Evolutionary conservation across 2,329 filamentous ascomycete species (phyloP).

Genomic region (Graphilbum fragrans): DNA sequence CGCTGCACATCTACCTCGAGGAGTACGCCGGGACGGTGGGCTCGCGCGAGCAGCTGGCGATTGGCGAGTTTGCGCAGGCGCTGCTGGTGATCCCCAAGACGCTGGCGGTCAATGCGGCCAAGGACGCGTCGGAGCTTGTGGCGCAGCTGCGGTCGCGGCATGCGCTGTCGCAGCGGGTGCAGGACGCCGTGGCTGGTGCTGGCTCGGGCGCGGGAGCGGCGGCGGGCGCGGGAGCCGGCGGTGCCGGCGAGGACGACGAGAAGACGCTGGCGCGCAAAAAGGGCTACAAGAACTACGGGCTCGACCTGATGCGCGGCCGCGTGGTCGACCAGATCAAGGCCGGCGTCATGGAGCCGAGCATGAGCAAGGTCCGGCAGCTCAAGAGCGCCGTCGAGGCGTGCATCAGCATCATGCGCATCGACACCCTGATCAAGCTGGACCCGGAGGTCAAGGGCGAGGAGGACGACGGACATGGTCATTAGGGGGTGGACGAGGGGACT

Average conservation of each 20-base stretch:
- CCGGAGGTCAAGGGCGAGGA: constrained; percentile 60
- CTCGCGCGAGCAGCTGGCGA: constrained; percentile 92
- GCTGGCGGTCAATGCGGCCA: constrained; percentile 90
- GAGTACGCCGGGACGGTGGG: constrained; percentile 97
- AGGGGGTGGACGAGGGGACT: constrained; percentile 15
- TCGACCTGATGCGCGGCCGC: constrained; percentile 80
- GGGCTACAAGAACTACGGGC: constrained; percentile 96
- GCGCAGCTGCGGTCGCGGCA: constrained; percentile 91
- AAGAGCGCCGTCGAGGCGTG: constrained; percentile 98
- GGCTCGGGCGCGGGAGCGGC: neutral
- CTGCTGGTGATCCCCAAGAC: constrained; percentile 94
- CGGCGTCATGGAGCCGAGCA: constrained; percentile 89
- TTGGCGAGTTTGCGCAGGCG: constrained; percentile 92
- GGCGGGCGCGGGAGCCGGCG: neutral
- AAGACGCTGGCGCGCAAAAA: constrained; percentile 87
- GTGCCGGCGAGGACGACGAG: constrained; percentile 50
- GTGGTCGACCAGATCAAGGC: constrained; percentile 90
- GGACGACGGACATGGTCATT: constrained; percentile 83
- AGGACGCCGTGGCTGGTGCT: constrained; percentile 38
- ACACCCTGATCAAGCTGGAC: constrained; percentile 96
- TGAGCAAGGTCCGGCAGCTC: constrained; percentile 96
- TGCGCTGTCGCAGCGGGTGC: constrained; percentile 82
- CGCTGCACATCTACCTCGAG: constrained; percentile 96
- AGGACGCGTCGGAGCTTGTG: constrained; percentile 89
- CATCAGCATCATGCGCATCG: constrained; percentile 98